These are phyloP conservation scores for Neofusicoccum kwambonambiense DNA, from an alignment of 2,329 filamentous ascomycete species.

Conservation along the genomic window DNA sequence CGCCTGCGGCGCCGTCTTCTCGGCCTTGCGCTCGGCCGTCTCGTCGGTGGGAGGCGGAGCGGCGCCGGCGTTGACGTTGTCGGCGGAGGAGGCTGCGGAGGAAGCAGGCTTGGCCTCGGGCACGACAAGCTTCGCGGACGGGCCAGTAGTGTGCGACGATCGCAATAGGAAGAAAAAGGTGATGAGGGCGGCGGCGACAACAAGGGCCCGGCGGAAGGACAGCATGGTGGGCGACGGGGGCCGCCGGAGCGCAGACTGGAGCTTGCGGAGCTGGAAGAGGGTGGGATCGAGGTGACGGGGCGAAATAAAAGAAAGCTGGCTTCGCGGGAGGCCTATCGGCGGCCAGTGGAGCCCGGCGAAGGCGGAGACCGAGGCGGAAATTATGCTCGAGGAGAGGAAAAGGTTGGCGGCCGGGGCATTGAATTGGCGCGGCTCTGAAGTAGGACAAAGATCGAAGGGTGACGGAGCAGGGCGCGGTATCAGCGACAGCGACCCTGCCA, in stretches of 20 bases:
- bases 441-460: neutral
- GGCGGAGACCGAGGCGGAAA: constrained; percentile 9
- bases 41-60: neutral
- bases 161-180: constrained; percentile 69
- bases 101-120: constrained; percentile 31
- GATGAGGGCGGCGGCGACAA: constrained; percentile 68
- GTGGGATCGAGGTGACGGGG: neutral
- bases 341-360: neutral
- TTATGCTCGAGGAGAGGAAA: neutral
- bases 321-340: constrained; percentile 1
- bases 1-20: constrained; percentile 24
- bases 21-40: constrained; percentile 19
- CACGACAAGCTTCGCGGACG: constrained; percentile 28
- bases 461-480: neutral
- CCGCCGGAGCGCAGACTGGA: constrained; percentile 15
- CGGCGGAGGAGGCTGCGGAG: neutral
- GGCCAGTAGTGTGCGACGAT: constrained; percentile 50
- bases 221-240: constrained; percentile 58
- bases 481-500: neutral
- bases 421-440: neutral
- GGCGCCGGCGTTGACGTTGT: neutral
- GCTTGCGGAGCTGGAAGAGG: neutral
- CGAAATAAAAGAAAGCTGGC: constrained; percentile 5
- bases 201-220: constrained; percentile 72
- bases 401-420: neutral